Percentiles rank a stretch among this genome's conserved stretches.
Evolutionary conservation across 371 early-diverging fungal species (phyloP).

Genomic region (Mucor lusitanicus): DNA sequence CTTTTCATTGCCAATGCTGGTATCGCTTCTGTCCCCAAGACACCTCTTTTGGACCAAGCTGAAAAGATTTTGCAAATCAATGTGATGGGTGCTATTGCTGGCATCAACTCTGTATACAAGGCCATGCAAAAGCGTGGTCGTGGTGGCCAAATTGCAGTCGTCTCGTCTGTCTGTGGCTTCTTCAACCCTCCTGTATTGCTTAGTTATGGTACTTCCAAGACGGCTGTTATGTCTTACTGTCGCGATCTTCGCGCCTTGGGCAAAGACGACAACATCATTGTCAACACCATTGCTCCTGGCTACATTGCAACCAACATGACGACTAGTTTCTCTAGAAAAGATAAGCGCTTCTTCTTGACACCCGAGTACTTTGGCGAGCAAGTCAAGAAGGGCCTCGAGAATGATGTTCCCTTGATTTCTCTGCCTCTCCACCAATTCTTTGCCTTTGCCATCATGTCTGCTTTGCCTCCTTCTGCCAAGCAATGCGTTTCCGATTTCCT

Average conservation of each 20-base stretch:
- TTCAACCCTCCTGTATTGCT: conserved; percentile 11
- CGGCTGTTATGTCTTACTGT: conserved; percentile 21
- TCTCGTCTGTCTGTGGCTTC: conserved; percentile 19
- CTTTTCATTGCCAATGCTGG: conserved; percentile 30
- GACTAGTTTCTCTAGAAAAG: neutral
- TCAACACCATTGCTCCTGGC: conserved; percentile 25
- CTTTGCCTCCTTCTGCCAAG: conserved; percentile 13
- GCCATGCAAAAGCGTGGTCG: conserved; percentile 18
- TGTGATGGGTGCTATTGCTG: conserved; percentile 13
- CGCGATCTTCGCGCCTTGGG: conserved; percentile 23
- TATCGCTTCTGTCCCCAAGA: conserved; percentile 4
- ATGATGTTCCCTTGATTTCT: conserved; percentile 20
- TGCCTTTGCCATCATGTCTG: neutral
- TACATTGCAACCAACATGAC: conserved; percentile 25
- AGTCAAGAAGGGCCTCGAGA: conserved; percentile 13
- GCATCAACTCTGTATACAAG: conserved; percentile 21
- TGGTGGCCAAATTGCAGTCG: conserved; percentile 24
- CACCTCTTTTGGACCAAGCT: conserved; percentile 12
- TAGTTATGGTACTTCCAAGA: conserved; percentile 20
- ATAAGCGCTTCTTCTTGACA: neutral
- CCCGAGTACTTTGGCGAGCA: conserved; percentile 16
- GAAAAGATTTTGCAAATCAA: conserved; percentile 18
- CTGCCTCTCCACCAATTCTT: conserved; percentile 20
- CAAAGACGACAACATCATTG: conserved; percentile 13
- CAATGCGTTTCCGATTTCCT: neutral